These are phyloP conservation scores for Fomitopsis schrenkii DNA, from an alignment of 1,284 basidiomycete species.

Conservation along the genomic window DNA sequence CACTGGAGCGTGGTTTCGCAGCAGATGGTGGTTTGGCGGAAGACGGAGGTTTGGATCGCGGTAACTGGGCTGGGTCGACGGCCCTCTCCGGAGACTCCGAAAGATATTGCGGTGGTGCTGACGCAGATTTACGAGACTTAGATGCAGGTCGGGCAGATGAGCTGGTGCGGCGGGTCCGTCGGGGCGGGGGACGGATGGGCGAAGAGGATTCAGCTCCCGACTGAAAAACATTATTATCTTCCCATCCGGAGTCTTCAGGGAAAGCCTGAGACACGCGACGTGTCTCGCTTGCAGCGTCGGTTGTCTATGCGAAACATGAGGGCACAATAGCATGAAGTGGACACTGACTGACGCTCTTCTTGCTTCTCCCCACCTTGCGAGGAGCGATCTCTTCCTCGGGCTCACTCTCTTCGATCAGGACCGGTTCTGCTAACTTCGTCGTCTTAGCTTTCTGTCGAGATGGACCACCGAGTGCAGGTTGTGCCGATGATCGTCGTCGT, in stretches of 20 bases:
- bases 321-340: neutral
- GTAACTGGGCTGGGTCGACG: slow-evolving; percentile 4
- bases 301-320: slow-evolving; percentile 28
- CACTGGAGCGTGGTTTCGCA: slow-evolving; percentile 10
- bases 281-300: slow-evolving; percentile 43
- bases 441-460: slow-evolving; percentile 32
- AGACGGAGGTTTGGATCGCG: neutral
- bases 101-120: slow-evolving; percentile 61
- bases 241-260: slow-evolving; percentile 66
- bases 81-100: slow-evolving; percentile 12
- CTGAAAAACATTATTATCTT: slow-evolving; percentile 82
- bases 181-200: slow-evolving; percentile 58
- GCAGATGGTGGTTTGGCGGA: neutral
- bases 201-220: slow-evolving; percentile 79
- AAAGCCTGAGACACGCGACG: slow-evolving; percentile 51
- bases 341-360: slow-evolving; percentile 48
- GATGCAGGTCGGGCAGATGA: slow-evolving; percentile 16
- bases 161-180: slow-evolving; percentile 45
- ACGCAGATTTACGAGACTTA: slow-evolving; percentile 60
- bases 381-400: slow-evolving; percentile 60
- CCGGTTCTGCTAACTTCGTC: slow-evolving; percentile 35
- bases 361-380: slow-evolving; percentile 58
- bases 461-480: slow-evolving; percentile 57
- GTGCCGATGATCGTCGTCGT: slow-evolving; percentile 63
- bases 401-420: slow-evolving; percentile 72